These are phyloP conservation scores for Triglochin maritima DNA, from an alignment of 106 monocot genomes.

Conservation along the genomic window DNA sequence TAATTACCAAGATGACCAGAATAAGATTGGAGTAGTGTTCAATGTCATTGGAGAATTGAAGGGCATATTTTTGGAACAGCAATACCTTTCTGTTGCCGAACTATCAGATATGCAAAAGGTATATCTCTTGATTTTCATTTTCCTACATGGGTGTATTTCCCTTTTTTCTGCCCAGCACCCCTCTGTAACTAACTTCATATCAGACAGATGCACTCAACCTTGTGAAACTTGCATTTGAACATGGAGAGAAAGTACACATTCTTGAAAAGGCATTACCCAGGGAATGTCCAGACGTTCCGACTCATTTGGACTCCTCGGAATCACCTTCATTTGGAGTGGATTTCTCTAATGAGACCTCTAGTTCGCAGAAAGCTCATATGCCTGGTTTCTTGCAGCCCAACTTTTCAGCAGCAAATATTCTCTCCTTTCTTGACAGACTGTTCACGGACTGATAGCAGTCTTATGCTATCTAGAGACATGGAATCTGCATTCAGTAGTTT, in stretches of 20 bases:
- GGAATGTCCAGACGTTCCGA: slow-evolving; percentile 6
- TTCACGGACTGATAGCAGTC: slow-evolving; percentile 7
- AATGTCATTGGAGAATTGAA: slow-evolving; percentile 59
- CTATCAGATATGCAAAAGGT: slow-evolving; percentile 62
- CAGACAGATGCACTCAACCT: slow-evolving; percentile 46
- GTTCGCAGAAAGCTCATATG: not conserved
- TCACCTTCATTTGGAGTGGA: slow-evolving; percentile 6
- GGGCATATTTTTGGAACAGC: slow-evolving; percentile 37
- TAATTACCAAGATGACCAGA: slow-evolving; percentile 23
- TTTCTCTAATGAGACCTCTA: slow-evolving; percentile 9
- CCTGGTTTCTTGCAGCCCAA: slow-evolving; percentile 11
- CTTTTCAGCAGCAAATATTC: slow-evolving; percentile 20
- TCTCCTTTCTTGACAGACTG: slow-evolving; percentile 12
- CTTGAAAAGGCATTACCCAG: slow-evolving; percentile 14
- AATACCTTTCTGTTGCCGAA: slow-evolving; percentile 32
- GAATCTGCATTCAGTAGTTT: slow-evolving; percentile 14
- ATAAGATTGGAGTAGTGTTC: slow-evolving; percentile 47
- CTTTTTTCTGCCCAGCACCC: not conserved
- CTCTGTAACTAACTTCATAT: not conserved
- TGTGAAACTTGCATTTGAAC: slow-evolving; percentile 44
- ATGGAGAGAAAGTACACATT: slow-evolving; percentile 26
- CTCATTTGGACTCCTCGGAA: not conserved
- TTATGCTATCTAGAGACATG: slow-evolving; percentile 4
- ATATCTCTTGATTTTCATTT: not conserved
- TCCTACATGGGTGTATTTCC: not conserved